Conservation (phyloP, 768 basidiomycete genomes). For the Rhodotorula toruloides region DNA sequence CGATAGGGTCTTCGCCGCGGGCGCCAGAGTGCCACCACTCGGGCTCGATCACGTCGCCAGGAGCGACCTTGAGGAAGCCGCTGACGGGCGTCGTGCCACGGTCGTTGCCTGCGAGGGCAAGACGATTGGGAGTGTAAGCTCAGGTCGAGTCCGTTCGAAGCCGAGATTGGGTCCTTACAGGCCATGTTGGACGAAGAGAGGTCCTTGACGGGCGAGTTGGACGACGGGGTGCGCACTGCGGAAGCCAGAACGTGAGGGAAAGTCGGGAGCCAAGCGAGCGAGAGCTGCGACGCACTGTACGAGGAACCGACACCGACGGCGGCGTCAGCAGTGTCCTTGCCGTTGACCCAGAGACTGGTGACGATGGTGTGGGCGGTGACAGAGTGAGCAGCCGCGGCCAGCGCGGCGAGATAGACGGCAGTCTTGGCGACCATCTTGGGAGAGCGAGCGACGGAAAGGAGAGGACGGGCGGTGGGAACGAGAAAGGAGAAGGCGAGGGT, state of each 20-base stretch:
- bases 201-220: constrained; percentile 9
- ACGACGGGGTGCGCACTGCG: neutral
- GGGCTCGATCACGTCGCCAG: constrained; percentile 16
- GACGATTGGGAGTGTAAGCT: no score
- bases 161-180: neutral
- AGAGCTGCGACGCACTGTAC: neutral
- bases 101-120: constrained; percentile 8
- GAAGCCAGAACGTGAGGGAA: neutral
- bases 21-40: constrained; percentile 5
- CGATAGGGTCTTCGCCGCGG: constrained; percentile 11
- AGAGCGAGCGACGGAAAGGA: neutral
- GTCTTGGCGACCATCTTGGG: neutral
- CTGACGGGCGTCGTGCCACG: neutral
- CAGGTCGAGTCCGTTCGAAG: no score
- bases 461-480: neutral
- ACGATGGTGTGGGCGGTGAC: constrained; percentile 1
- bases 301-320: neutral
- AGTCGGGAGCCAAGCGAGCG: no score
- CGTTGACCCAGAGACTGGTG: constrained; percentile 1
- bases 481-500: neutral
- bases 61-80: neutral
- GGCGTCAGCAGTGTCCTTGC: neutral
- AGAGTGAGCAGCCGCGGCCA: neutral
- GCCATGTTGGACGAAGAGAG: neutral
- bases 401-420: neutral